Evolutionary conservation across 2,329 filamentous ascomycete genomes (phyloP), one percentile per base, ranked within the genome.

Genomic region (Fusarium nelsonii): DNA sequence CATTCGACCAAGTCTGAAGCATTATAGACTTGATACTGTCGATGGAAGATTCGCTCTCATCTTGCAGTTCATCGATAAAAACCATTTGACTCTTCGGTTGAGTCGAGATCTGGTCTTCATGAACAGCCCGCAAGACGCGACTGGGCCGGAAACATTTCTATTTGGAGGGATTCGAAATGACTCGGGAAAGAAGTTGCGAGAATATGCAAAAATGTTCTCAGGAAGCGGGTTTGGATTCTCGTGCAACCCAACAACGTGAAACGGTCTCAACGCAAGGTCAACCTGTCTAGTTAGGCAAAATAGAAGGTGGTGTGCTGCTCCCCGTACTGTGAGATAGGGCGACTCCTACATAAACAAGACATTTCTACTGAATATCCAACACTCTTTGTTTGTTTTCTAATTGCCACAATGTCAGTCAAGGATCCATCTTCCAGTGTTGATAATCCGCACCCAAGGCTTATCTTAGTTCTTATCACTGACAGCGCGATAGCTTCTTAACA

Each of bases 141-240:
- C 1, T 4, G 44, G 30, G 0, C 56, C 40, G 3, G 62, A 51
- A 4, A 57, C 34, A 0, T 66, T 63, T 8, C 8, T 34, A 9
- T 66, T 67, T n/a, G 33, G 41, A 28, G 44, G 63, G 2, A 14
- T 63, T 33, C 15, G 40, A n/a, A 50, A 63, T 14, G 56, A 67
- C 10, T 46, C 18, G 30, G 26, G 34, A 1, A 51, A 67, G 4
- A 11, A 45, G 4, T 16, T 63, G 4, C 44, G 37, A 8, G 28
- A 32, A 1, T 45, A 26, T 14, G 23, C 32, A 2, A 40, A 26
- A 20, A 26, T 26, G 15, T 11, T 26, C 23, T 1, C 37, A 5
- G 4, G 6, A 6, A 50, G 6, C 3, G 28, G 23, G 8, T 5
- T 2, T 8, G 12, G n/a, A 10, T 39, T 18, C 12, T 15, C 16